phyloP scores from a whole-genome alignment of 768 basidiomycete species.

The Dioszegia hungarica region DNA sequence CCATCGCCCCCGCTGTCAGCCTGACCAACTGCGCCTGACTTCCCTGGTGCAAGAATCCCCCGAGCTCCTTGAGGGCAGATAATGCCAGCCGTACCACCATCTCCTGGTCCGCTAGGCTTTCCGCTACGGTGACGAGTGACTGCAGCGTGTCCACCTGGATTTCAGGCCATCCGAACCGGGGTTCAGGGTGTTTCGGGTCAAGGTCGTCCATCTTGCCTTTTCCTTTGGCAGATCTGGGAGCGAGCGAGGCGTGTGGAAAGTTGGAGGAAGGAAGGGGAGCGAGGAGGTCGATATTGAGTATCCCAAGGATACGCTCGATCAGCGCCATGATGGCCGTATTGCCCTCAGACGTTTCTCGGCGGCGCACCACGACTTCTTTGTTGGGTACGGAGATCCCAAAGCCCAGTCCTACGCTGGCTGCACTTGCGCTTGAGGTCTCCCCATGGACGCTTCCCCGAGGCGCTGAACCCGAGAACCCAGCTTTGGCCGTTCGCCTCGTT shows the following conservation, averaged over 20 bases:
- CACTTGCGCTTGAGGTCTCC: neutral
- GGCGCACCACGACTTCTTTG: slow-evolving; percentile 59
- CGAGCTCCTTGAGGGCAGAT: slow-evolving; percentile 73
- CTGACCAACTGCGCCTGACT: slow-evolving; percentile 78
- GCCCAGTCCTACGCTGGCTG: slow-evolving; percentile 27
- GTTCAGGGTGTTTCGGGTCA: neutral
- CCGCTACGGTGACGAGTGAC: slow-evolving; percentile 85
- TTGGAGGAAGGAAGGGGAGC: slow-evolving; percentile 1
- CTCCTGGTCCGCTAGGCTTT: slow-evolving; percentile 82
- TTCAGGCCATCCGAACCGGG: slow-evolving; percentile 80
- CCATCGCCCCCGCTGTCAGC: slow-evolving; percentile 67
- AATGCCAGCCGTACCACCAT: slow-evolving; percentile 82
- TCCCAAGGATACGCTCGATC: slow-evolving; percentile 67
- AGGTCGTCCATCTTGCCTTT: neutral
- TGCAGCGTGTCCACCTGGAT: slow-evolving; percentile 88
- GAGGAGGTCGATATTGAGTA: slow-evolving; percentile 73
- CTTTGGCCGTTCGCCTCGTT: slow-evolving; percentile 43
- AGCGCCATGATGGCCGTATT: slow-evolving; percentile 75
- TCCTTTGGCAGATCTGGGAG: slow-evolving; percentile 6
- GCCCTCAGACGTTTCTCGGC: slow-evolving; percentile 69
- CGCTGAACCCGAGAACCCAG: slow-evolving; percentile 12
- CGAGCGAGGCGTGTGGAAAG: neutral
- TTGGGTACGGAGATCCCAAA: slow-evolving; percentile 19
- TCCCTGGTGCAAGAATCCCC: slow-evolving; percentile 61
- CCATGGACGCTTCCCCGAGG: neutral